Conservation (phyloP, 2,329 filamentous ascomycete genomes). For the Aspergillus tubingensis region DNA sequence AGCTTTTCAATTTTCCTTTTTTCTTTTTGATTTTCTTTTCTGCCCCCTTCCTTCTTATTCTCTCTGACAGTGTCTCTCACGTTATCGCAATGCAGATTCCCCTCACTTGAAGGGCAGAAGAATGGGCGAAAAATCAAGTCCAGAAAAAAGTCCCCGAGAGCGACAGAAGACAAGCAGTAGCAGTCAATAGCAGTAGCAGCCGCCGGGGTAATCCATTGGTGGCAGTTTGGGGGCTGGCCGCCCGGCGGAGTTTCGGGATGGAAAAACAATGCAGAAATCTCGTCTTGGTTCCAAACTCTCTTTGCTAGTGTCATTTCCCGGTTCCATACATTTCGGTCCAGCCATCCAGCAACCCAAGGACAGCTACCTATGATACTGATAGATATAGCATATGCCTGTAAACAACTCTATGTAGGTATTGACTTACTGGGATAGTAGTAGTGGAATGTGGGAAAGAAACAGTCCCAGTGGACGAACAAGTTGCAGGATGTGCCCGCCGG, state of each 20-base stretch:
- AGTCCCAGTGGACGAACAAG: no score
- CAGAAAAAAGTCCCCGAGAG: neutral
- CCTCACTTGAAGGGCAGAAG: neutral
- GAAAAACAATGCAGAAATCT: neutral
- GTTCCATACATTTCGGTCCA: no score
- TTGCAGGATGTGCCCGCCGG: no score
- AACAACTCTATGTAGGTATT: no score
- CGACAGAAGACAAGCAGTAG: neutral
- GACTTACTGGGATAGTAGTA: no score
- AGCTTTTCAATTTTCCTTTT: no score
- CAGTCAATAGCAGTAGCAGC: neutral
- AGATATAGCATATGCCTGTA: no score
- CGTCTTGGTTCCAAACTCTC: neutral
- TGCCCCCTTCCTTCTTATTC: neutral
- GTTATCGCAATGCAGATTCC: conserved; percentile 3
- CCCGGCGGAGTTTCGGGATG: neutral
- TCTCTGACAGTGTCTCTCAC: neutral
- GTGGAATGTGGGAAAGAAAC: no score
- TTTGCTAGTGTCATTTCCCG: no score
- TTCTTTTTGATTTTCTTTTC: neutral
- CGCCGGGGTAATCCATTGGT: neutral
- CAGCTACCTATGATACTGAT: no score
- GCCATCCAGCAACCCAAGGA: no score
- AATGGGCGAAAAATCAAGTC: neutral
- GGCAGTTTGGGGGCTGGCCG: neutral